Evolutionary conservation across 1,284 basidiomycete species (phyloP).

Genomic region (Leccinum griseonigrum): DNA sequence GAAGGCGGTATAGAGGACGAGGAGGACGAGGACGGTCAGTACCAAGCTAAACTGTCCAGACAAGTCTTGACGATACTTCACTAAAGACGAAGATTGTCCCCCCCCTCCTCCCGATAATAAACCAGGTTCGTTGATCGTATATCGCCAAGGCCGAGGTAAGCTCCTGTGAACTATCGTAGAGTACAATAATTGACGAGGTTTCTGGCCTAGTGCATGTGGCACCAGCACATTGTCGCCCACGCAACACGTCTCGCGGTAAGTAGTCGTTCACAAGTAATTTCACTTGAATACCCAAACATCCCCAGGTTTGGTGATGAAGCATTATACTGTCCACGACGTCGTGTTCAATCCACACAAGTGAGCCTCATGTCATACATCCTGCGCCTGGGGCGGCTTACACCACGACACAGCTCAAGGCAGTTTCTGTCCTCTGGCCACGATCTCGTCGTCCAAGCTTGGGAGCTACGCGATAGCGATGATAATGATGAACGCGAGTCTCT

Average conservation of each 20-base stretch:
- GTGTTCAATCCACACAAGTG: slow-evolving; percentile 36
- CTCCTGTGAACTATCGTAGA: background rate
- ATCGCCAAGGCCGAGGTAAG: slow-evolving; percentile 27
- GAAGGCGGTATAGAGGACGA: slow-evolving; percentile 39
- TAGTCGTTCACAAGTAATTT: background rate
- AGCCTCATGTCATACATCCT: slow-evolving; percentile 1
- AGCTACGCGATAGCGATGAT: slow-evolving; percentile 22
- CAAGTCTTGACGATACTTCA: background rate
- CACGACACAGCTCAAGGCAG: slow-evolving; percentile 24
- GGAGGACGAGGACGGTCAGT: slow-evolving; percentile 29
- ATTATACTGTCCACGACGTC: slow-evolving; percentile 34
- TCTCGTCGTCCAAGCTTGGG: slow-evolving; percentile 26
- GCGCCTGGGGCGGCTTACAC: background rate
- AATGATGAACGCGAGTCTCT: slow-evolving; percentile 12
- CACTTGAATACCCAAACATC: background rate
- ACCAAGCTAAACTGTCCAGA: background rate
- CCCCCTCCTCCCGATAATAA: slow-evolving; percentile 39
- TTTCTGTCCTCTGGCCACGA: slow-evolving; percentile 33
- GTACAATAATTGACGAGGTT: background rate
- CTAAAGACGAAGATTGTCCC: slow-evolving; percentile 8
- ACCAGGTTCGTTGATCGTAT: slow-evolving; percentile 39
- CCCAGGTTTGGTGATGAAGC: slow-evolving; percentile 26
- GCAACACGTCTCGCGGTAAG: slow-evolving; percentile 21
- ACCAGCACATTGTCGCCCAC: slow-evolving; percentile 23
- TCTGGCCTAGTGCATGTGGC: slow-evolving; percentile 20